Evolutionary conservation across 169 alveolate genomes (phyloP).

Genomic region (Plasmodium falciparum): DNA sequence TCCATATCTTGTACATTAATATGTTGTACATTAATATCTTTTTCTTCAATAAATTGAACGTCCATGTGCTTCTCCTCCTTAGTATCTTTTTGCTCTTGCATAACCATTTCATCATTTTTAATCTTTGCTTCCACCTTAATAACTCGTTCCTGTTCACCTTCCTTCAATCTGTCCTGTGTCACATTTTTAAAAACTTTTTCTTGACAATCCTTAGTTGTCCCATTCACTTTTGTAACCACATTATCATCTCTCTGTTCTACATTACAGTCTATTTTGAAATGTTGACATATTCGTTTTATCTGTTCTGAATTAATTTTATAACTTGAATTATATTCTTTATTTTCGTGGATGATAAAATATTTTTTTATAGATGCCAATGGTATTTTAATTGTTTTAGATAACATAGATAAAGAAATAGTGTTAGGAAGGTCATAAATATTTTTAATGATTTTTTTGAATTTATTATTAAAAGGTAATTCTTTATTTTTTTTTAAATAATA

Average conservation of each 20-base stretch:
- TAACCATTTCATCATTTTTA: neutral
- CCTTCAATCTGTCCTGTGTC: neutral
- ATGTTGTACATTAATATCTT: neutral
- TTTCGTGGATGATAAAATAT: conserved; percentile 54
- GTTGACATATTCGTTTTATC: conserved; percentile 28
- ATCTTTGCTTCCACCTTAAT: neutral
- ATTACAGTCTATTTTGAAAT: conserved; percentile 25
- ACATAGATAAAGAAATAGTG: conserved; percentile 3
- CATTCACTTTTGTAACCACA: neutral
- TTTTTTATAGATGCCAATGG: conserved; percentile 28
- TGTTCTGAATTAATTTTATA: conserved; percentile 25
- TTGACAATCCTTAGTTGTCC: neutral
- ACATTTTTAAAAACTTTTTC: neutral
- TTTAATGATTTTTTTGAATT: neutral
- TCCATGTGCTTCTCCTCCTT: conserved; percentile 1
- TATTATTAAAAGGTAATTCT: neutral
- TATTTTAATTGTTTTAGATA: conserved; percentile 43
- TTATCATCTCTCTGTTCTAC: neutral
- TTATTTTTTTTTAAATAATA: conserved; percentile 13
- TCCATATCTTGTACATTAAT: neutral
- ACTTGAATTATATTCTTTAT: conserved; percentile 23
- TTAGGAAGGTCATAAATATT: neutral
- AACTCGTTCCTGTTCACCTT: neutral
- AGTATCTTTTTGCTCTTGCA: neutral
- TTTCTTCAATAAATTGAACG: neutral